Percentiles rank a stretch among this genome's conserved stretches.
These are phyloP conservation scores for Talaromyces thailandensis DNA, from an alignment of 495 filamentous ascomycete genomes.

Conservation along the genomic window DNA sequence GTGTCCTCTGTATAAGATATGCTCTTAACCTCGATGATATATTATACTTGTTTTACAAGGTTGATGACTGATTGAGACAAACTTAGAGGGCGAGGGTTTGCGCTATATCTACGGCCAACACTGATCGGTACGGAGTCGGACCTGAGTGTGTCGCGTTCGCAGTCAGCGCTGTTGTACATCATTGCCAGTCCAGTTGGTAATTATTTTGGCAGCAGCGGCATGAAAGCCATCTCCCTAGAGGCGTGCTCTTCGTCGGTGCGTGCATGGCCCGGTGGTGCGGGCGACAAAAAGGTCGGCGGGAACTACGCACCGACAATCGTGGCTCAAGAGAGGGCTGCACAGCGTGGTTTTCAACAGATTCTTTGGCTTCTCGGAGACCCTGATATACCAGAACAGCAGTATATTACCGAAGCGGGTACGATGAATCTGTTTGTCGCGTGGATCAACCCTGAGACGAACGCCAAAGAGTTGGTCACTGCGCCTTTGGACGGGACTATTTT, in stretches of 20 bases:
- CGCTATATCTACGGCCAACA: constrained; percentile 63
- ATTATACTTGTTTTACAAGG: neutral
- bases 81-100: constrained; percentile 25
- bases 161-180: constrained; percentile 65
- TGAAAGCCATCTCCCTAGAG: constrained; percentile 6
- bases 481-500: constrained; percentile 83
- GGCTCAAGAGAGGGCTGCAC: constrained; percentile 10
- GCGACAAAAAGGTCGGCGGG: constrained; percentile 19
- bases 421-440: constrained; percentile 83
- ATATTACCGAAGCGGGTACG: constrained; percentile 80
- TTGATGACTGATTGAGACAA: constrained; percentile 8
- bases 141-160: constrained; percentile 63
- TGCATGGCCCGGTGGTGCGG: constrained; percentile 21
- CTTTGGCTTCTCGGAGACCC: constrained; percentile 20
- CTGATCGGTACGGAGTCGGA: constrained; percentile 63
- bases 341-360: constrained; percentile 16
- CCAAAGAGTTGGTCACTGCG: constrained; percentile 71
- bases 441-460: constrained; percentile 56
- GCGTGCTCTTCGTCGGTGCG: constrained; percentile 10
- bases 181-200: constrained; percentile 31
- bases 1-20: neutral
- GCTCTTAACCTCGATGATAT: neutral
- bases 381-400: constrained; percentile 50
- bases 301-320: constrained; percentile 20
- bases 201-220: constrained; percentile 7